Evolutionary conservation across 2,329 filamentous ascomycete genomes (phyloP).

Genomic region (Plenodomus biglobosus): DNA sequence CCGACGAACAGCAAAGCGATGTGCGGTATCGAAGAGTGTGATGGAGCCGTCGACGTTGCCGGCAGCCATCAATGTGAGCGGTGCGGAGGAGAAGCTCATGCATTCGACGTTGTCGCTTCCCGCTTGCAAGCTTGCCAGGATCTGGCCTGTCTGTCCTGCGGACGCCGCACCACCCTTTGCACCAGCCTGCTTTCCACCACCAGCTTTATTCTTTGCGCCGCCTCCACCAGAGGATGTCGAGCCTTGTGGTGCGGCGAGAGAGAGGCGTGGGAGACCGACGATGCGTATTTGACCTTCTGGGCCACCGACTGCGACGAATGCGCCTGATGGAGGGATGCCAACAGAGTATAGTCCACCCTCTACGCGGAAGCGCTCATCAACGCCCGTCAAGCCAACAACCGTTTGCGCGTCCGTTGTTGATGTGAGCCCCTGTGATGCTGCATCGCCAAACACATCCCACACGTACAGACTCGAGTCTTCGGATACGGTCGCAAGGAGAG

Average conservation of each 20-base stretch:
- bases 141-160: slow-evolving; percentile 63
- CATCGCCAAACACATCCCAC: slow-evolving; percentile 85
- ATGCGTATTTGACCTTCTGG: slow-evolving; percentile 84
- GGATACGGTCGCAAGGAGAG: slow-evolving; percentile 80
- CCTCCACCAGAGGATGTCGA: slow-evolving; percentile 47
- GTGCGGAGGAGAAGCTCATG: slow-evolving; percentile 64
- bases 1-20: slow-evolving; percentile 82
- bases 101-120: slow-evolving; percentile 81
- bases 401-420: slow-evolving; percentile 61
- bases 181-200: slow-evolving; percentile 49
- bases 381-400: slow-evolving; percentile 73
- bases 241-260: slow-evolving; percentile 32
- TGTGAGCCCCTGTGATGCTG: slow-evolving; percentile 64
- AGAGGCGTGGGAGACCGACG: slow-evolving; percentile 73
- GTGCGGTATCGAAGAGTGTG: slow-evolving; percentile 80
- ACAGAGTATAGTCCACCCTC: slow-evolving; percentile 90
- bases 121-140: slow-evolving; percentile 80
- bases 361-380: slow-evolving; percentile 87
- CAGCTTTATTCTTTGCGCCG: slow-evolving; percentile 53
- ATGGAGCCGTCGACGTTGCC: slow-evolving; percentile 70
- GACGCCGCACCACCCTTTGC: slow-evolving; percentile 41
- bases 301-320: slow-evolving; percentile 82
- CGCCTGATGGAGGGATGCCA: slow-evolving; percentile 75
- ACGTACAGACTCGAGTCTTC: slow-evolving; percentile 89
- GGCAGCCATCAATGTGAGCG: slow-evolving; percentile 62